A percentile compares a stretch with the other conserved stretches of the same genome.
phyloP scores from a whole-genome alignment of 768 basidiomycete genomes.

The Suillus plorans region DNA sequence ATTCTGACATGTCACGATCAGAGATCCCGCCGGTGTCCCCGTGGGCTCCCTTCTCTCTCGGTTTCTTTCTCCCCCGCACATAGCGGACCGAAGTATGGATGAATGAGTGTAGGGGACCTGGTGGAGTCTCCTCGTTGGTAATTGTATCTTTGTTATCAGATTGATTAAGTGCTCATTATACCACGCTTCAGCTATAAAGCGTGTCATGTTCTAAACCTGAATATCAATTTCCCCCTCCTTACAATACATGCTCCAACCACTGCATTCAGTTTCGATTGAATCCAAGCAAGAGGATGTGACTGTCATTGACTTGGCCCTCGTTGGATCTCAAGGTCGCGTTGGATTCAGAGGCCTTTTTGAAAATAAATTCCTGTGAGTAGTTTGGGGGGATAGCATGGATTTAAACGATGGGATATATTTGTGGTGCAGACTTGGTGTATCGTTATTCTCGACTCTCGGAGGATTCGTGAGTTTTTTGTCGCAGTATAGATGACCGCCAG shows the following conservation, averaged over 20 bases:
- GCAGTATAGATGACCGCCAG: not conserved
- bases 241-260: not conserved
- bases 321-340: slow-evolving; percentile 18
- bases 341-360: slow-evolving; percentile 29
- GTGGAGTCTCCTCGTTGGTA: not conserved
- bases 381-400: not conserved
- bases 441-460: slow-evolving; percentile 31
- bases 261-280: not conserved
- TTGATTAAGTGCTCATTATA: not conserved
- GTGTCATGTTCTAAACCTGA: not conserved
- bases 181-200: not conserved
- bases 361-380: slow-evolving; percentile 27
- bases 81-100: not conserved
- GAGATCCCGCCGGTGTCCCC: not conserved
- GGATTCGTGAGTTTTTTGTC: slow-evolving; percentile 27
- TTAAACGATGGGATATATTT: slow-evolving; percentile 1
- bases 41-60: not conserved
- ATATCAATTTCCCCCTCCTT: not conserved
- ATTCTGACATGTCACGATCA: not conserved
- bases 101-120: not conserved
- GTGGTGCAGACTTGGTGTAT: slow-evolving; percentile 26
- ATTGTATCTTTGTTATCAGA: not conserved
- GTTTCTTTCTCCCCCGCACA: not conserved
- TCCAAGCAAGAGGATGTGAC: not conserved
- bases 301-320: slow-evolving; percentile 13